phyloP scores from a whole-genome alignment of 495 filamentous ascomycete species.

The Neurospora tetrasperma region DNA sequence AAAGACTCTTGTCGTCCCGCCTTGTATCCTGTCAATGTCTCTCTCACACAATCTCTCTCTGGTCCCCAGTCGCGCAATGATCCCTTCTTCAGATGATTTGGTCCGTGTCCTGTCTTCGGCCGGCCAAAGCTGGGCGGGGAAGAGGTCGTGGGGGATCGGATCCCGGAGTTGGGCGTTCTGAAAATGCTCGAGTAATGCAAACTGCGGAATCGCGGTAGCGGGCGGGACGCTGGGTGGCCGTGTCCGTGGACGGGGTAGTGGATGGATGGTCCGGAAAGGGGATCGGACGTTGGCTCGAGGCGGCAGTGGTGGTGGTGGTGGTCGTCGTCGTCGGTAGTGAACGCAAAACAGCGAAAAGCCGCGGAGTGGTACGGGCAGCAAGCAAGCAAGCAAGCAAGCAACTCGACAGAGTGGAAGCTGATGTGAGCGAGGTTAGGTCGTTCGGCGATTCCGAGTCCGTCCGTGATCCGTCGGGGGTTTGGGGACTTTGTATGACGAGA shows the following conservation, averaged over 20 bases:
- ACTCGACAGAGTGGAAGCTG: neutral
- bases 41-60: neutral
- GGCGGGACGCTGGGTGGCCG: neutral
- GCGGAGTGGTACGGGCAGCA: neutral
- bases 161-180: neutral
- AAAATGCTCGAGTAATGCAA: neutral
- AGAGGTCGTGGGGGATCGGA: neutral
- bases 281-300: neutral
- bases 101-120: neutral
- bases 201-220: neutral
- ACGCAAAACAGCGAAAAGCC: neutral
- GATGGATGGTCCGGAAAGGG: neutral
- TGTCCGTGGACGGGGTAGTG: neutral
- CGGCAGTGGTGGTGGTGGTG: neutral
- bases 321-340: neutral
- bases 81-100: neutral
- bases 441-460: neutral
- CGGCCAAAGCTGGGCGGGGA: neutral
- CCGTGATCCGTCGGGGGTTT: neutral
- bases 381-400: neutral
- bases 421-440: neutral
- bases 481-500: neutral
- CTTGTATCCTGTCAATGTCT: neutral
- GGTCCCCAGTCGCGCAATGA: neutral
- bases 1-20: neutral